Conservation (phyloP, 441 rosid species). For the Pelargonium australe region DNA sequence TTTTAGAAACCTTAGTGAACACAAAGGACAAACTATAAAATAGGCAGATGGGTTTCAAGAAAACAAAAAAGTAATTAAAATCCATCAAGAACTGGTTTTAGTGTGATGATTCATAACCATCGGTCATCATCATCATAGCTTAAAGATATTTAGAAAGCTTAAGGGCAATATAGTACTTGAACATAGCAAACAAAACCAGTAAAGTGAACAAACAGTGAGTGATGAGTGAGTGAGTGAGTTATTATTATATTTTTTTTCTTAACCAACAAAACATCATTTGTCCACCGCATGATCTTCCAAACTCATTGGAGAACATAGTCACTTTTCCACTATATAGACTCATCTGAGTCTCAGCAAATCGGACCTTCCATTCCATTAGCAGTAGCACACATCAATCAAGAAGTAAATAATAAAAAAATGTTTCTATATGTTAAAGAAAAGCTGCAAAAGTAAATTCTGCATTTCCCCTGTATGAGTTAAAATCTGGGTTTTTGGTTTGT, state of each 20-base stretch:
- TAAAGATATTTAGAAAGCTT: too few relatives aligned
- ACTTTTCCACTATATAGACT: slow-evolving; percentile 9
- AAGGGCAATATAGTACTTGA: too few relatives aligned
- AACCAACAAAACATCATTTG: slow-evolving; percentile 26
- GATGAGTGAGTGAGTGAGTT: too few relatives aligned
- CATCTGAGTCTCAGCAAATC: neutral
- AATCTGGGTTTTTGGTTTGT: neutral
- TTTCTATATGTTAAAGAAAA: too few relatives aligned
- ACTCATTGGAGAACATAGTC: slow-evolving; percentile 48
- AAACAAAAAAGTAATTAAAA: too few relatives aligned
- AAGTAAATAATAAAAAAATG: neutral
- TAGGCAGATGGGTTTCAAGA: too few relatives aligned
- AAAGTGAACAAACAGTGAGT: neutral
- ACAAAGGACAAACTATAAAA: too few relatives aligned
- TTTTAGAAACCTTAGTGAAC: too few relatives aligned
- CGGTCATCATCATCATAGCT: too few relatives aligned
- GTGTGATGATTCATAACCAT: too few relatives aligned
- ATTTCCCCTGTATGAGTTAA: neutral
- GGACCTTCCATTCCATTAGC: neutral
- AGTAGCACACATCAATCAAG: neutral
- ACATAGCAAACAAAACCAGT: neutral
- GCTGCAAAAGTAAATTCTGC: neutral
- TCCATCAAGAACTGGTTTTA: too few relatives aligned
- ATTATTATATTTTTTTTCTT: too few relatives aligned
- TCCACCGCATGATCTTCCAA: slow-evolving; percentile 48